A percentile compares a stretch with the other conserved stretches of the same genome.
phyloP scores from a whole-genome alignment of 371 early-diverging fungal species.

The Haplosporangium sp. region DNA sequence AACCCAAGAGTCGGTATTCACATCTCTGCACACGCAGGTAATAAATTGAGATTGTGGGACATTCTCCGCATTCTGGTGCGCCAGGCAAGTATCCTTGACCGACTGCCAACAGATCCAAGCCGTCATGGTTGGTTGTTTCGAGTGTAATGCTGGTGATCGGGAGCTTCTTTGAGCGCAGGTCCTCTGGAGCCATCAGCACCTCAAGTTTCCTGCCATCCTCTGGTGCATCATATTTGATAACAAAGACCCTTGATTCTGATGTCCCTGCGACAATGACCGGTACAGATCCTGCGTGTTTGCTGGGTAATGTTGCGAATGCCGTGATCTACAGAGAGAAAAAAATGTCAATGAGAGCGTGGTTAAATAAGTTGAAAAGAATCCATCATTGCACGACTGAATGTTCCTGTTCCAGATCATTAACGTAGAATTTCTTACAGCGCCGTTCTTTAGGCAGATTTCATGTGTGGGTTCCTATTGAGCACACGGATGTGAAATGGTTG shows the following conservation, averaged over 20 bases:
- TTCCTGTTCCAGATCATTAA: neutral
- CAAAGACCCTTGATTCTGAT: constrained; percentile 39
- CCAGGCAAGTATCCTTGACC: constrained; percentile 32
- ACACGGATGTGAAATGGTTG: neutral
- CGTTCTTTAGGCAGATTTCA: constrained; percentile 19
- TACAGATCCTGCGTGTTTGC: constrained; percentile 22
- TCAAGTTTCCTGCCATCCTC: constrained; percentile 23
- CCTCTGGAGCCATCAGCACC: constrained; percentile 33
- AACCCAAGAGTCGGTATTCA: constrained; percentile 35
- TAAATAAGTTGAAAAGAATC: neutral
- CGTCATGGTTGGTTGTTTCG: constrained; percentile 33
- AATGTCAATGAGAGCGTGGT: neutral
- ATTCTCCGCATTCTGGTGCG: constrained; percentile 10
- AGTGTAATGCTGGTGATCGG: constrained; percentile 48
- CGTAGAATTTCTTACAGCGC: constrained; percentile 7
- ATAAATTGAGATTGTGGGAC: constrained; percentile 45
- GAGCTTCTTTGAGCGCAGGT: constrained; percentile 31
- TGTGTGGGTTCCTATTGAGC: constrained; percentile 12
- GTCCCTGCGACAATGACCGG: constrained; percentile 50
- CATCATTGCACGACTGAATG: no score
- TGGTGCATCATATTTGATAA: constrained; percentile 33
- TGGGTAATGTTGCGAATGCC: constrained; percentile 42
- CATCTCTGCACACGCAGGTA: constrained; percentile 48
- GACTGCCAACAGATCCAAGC: constrained; percentile 29
- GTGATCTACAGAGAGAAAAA: constrained; percentile 22